phyloP scores from a whole-genome alignment of 1,284 basidiomycete species.

The Naganishia cerealis region DNA sequence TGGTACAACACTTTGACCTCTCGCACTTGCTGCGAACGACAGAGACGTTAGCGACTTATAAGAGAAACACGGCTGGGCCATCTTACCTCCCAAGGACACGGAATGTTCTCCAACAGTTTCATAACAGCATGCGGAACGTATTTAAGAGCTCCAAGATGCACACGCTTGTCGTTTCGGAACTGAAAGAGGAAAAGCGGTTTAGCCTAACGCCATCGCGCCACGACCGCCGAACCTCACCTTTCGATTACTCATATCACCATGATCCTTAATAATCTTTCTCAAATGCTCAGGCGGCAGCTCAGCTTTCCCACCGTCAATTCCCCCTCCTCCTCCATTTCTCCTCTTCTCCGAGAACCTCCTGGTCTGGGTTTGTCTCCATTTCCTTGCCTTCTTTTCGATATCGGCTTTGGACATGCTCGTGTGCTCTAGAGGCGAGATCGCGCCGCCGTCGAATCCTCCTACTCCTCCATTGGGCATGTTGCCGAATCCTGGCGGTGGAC shows the following conservation, averaged over 20 bases:
- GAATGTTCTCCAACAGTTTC: constrained; percentile 98
- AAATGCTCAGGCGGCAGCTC: constrained; percentile 72
- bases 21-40: constrained; percentile 69
- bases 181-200: constrained; percentile 40
- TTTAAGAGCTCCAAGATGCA: constrained; percentile 95
- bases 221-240: constrained; percentile 55
- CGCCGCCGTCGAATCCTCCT: constrained; percentile 34
- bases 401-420: constrained; percentile 51
- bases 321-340: constrained; percentile 51
- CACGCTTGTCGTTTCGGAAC: constrained; percentile 98
- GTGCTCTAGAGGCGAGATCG: constrained; percentile 38
- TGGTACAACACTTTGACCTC: constrained; percentile 96
- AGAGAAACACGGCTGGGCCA: neutral
- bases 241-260: constrained; percentile 93
- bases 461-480: constrained; percentile 32
- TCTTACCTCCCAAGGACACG: constrained; percentile 87
- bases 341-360: constrained; percentile 53
- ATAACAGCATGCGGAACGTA: constrained; percentile 99
- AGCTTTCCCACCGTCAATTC: constrained; percentile 54
- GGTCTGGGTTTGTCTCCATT: constrained; percentile 51
- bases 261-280: constrained; percentile 96
- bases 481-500: constrained; percentile 46
- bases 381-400: constrained; percentile 54
- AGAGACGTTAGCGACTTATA: neutral
- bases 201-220: constrained; percentile 37